These are phyloP conservation scores for Teratosphaeriaceae sp. DNA, from an alignment of 2,329 filamentous ascomycete genomes.

Conservation along the genomic window DNA sequence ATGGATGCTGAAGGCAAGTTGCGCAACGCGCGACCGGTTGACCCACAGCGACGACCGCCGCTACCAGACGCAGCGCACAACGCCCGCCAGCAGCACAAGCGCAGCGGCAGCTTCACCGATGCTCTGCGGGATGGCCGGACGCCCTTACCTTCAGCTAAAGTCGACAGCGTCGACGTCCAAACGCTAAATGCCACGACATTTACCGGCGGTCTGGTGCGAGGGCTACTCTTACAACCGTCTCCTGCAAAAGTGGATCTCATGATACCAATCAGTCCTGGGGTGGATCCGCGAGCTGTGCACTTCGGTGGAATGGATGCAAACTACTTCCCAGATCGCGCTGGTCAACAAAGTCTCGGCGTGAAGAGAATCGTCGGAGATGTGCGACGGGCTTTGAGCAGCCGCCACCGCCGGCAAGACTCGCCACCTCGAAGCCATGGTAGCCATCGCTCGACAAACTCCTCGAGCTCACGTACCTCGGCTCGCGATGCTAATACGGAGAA, in stretches of 20 bases:
- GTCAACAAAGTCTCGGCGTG: slow-evolving; percentile 62
- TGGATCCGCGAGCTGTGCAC: slow-evolving; percentile 32
- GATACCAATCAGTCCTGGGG: slow-evolving; percentile 42
- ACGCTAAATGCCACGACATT: slow-evolving; percentile 57
- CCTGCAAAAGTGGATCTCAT: slow-evolving; percentile 67
- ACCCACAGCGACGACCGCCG: slow-evolving; percentile 9
- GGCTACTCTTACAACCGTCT: slow-evolving; percentile 73
- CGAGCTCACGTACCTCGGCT: slow-evolving; percentile 9
- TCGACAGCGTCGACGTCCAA: slow-evolving; percentile 30
- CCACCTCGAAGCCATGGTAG: slow-evolving; percentile 14
- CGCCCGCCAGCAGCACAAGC: slow-evolving; percentile 58
- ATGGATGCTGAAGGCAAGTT: neutral
- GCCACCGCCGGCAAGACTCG: slow-evolving; percentile 14
- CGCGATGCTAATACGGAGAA: neutral
- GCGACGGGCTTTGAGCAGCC: slow-evolving; percentile 66
- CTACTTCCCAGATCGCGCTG: slow-evolving; percentile 11
- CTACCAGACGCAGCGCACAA: slow-evolving; percentile 4
- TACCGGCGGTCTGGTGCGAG: slow-evolving; percentile 78
- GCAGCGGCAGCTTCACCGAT: slow-evolving; percentile 82
- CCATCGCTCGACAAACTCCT: slow-evolving; percentile 15
- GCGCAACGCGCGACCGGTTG: slow-evolving; percentile 9
- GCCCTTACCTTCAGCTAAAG: slow-evolving; percentile 43
- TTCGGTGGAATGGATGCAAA: slow-evolving; percentile 9
- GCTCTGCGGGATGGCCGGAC: slow-evolving; percentile 65
- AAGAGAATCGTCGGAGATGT: slow-evolving; percentile 82